phyloP scores from a whole-genome alignment of 1,139 yeast genomes.

The Saccharomycopsis crataegensis region DNA sequence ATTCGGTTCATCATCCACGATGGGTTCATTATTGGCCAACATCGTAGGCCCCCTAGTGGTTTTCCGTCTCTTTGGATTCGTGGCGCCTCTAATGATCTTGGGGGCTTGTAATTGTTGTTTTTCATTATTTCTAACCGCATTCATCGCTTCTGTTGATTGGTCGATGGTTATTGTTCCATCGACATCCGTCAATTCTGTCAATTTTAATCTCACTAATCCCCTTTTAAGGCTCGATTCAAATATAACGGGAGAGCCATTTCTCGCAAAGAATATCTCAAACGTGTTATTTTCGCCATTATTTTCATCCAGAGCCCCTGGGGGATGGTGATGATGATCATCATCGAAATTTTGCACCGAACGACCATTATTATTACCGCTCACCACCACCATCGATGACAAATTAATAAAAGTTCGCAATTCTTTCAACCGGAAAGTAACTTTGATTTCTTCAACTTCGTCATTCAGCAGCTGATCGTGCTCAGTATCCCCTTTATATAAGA shows the following conservation, averaged over 20 bases:
- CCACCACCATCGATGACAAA: constrained; percentile 1
- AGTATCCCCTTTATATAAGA: not conserved
- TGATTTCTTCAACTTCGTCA: constrained; percentile 18
- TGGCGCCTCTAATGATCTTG: not conserved
- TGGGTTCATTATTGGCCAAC: not conserved
- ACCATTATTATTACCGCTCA: constrained; percentile 2
- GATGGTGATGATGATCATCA: not conserved
- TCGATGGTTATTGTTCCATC: constrained; percentile 2
- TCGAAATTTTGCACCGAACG: not conserved
- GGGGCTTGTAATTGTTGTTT: not conserved
- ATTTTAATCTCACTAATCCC: constrained; percentile 3
- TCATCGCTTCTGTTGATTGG: not conserved
- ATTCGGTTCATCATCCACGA: not conserved
- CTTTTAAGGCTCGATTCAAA: constrained; percentile 11
- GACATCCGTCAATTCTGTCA: constrained; percentile 13
- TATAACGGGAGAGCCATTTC: constrained; percentile 13
- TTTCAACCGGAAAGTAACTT: constrained; percentile 14
- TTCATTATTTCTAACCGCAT: not conserved
- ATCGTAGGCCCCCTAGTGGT: not conserved
- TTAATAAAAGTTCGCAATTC: constrained; percentile 12
- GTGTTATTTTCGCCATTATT: not conserved
- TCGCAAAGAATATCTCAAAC: constrained; percentile 14
- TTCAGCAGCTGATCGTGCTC: constrained; percentile 5
- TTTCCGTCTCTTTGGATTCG: not conserved
- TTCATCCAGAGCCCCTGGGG: not conserved